These are phyloP conservation scores for Cytospora piceae DNA, from an alignment of 2,329 filamentous ascomycete species.

Conservation along the genomic window DNA sequence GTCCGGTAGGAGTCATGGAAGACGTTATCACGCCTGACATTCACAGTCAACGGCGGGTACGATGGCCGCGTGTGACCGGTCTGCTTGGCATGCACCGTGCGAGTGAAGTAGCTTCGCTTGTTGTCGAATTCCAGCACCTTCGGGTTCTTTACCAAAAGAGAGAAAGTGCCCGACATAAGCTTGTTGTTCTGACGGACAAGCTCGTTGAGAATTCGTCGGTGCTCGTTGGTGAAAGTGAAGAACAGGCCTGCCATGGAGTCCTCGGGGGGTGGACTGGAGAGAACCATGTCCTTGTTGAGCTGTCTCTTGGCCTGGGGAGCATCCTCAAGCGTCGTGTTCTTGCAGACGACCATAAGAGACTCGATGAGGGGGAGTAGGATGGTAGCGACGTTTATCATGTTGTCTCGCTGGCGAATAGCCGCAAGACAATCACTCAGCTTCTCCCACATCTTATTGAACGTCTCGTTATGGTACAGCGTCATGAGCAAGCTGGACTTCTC, in stretches of 20 bases:
- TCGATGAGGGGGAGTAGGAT: slow-evolving; percentile 94
- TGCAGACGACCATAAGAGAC: slow-evolving; percentile 98
- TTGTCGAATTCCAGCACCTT: slow-evolving; percentile 99
- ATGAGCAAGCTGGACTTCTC: slow-evolving; percentile 85
- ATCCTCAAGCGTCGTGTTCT: slow-evolving; percentile 87
- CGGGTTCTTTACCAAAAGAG: slow-evolving; percentile 93
- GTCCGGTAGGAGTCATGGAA: slow-evolving; percentile 98
- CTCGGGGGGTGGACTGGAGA: slow-evolving; percentile 79
- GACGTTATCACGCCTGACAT: slow-evolving; percentile 89
- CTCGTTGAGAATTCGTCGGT: slow-evolving; percentile 96
- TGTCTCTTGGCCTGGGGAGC: slow-evolving; percentile 51
- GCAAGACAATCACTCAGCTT: slow-evolving; percentile 87
- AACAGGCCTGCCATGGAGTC: slow-evolving; percentile 86
- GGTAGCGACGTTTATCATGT: slow-evolving; percentile 95
- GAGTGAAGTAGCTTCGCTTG: slow-evolving; percentile 98
- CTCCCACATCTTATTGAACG: slow-evolving; percentile 88
- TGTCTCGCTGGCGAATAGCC: slow-evolving; percentile 87
- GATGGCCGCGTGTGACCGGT: slow-evolving; percentile 70
- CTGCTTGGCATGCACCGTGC: slow-evolving; percentile 76
- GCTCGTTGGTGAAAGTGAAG: slow-evolving; percentile 96
- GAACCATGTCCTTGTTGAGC: slow-evolving; percentile 66
- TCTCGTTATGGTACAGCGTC: slow-evolving; percentile 86
- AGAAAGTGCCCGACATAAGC: slow-evolving; percentile 98
- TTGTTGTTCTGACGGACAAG: slow-evolving; percentile 96
- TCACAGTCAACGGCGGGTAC: slow-evolving; percentile 76